Evolutionary conservation across 2,329 filamentous ascomycete species (phyloP), one percentile per base, ranked within the genome.

Genomic region (Blumeria hordei): DNA sequence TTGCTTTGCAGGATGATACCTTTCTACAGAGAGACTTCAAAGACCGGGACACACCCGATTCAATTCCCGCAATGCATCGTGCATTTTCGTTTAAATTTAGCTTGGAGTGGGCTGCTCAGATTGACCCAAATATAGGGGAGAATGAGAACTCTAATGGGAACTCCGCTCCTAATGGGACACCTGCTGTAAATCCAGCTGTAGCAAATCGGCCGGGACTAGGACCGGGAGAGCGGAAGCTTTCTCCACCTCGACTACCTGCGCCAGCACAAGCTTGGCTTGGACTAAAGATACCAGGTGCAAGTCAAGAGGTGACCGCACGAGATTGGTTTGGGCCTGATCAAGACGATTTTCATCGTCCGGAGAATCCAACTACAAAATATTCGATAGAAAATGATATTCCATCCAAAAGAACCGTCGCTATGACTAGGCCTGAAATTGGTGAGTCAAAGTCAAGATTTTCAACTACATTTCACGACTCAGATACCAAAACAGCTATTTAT

Each of bases 21-120:
- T 47, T 28, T 28, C 9, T 18, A 10, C 14, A 35, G 32, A 41
- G 12, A 53, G 51, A 32, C 10, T 41, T 11, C 21, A 36, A n/a
- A 36, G 36, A 78, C 75, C 8, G 70, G 74, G 2, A 43, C 3
- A 28, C 75, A 76, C 0, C 68, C 5, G 70, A 74, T 1, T 76
- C 76, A 0, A 68, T 74, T 6, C 60, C 68, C 75, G 64, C 70
- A 73, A 59, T 59, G 2, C 60, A 66, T 52, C 62, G 63, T n/a
- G 60, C 62, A 11, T 86, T 77, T 62, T 73, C 78, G 57, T 88
- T 88, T 71, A 84, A 81, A 58, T 88, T 88, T 62, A 78, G 81
- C 9, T 72, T 88, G 1, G 80, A 83, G 57, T 82, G 77, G 73
- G 72, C 79, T 43, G 68, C 73, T 52, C 64, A 64, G 54, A 75